Evolutionary conservation across 306 rosid species (phyloP).

Genomic region (Fagus sylvatica): DNA sequence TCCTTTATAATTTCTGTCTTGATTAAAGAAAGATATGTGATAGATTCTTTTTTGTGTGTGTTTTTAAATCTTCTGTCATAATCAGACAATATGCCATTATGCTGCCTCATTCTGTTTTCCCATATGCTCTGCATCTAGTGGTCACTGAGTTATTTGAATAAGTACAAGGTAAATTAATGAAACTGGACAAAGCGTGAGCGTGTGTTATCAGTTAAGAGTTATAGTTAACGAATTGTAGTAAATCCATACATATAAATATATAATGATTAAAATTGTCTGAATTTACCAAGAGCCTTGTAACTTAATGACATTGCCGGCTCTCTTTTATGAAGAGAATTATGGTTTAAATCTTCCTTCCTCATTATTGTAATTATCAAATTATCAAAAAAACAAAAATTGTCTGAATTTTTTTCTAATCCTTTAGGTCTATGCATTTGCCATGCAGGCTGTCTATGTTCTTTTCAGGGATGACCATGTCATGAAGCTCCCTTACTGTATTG

Average conservation of each 20-base stretch:
- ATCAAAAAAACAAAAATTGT: not conserved
- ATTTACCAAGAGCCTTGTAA: too few species aligned
- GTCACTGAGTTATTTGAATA: not conserved
- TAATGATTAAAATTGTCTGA: not conserved
- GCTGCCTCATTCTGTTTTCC: not conserved
- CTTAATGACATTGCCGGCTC: too few species aligned
- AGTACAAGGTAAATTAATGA: not conserved
- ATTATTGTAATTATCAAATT: too few species aligned
- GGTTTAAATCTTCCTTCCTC: too few species aligned
- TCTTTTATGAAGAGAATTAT: too few species aligned
- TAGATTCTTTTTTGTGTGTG: not conserved
- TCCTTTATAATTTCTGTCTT: not conserved
- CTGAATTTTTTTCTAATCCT: not conserved
- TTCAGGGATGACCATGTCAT: slow-evolving; percentile 55
- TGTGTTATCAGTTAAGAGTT: not conserved
- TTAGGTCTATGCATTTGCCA: slow-evolving; percentile 1
- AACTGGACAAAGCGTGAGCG: not conserved
- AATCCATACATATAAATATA: not conserved
- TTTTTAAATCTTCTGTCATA: not conserved
- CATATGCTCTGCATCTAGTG: not conserved
- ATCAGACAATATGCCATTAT: not conserved
- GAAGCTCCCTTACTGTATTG: slow-evolving; percentile 86
- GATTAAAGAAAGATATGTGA: not conserved
- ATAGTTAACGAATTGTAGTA: not conserved
- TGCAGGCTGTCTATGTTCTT: slow-evolving; percentile 79